Evolutionary conservation across 257 asterid species (phyloP).

Genomic region (Primulina tabacum): DNA sequence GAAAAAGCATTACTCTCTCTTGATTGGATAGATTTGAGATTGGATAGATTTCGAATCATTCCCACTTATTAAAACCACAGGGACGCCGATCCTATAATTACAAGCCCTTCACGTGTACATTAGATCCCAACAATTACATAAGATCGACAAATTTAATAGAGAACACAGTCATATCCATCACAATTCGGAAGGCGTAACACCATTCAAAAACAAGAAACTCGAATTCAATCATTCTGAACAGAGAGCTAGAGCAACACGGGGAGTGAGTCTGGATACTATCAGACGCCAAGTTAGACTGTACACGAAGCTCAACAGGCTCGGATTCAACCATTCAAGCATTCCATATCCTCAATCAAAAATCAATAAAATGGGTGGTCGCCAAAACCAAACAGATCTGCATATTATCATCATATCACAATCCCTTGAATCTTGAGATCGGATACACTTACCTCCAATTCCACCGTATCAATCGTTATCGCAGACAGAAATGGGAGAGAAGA

Average conservation of each 20-base stretch:
- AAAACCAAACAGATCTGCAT: not conserved
- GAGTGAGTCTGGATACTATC: too few relatives aligned
- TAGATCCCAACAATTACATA: not conserved
- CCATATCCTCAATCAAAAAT: too few relatives aligned
- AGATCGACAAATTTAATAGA: not conserved
- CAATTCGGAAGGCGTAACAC: not conserved
- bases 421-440: not conserved
- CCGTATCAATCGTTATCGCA: too few relatives aligned
- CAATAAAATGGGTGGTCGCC: too few relatives aligned
- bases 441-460: not conserved
- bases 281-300: too few relatives aligned
- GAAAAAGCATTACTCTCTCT: not conserved
- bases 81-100: slow-evolving; percentile 10
- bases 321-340: too few relatives aligned
- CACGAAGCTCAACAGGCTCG: too few relatives aligned
- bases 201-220: not conserved
- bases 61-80: not conserved
- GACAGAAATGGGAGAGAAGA: too few relatives aligned
- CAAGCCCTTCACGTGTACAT: not conserved
- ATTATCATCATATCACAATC: not conserved
- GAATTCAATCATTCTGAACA: too few relatives aligned
- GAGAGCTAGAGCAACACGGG: too few relatives aligned
- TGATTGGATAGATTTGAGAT: slow-evolving; percentile 15
- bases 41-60: slow-evolving; percentile 13
- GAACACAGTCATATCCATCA: not conserved